Evolutionary conservation across 1,284 basidiomycete species (phyloP).

Genomic region (Cryptococcus deneoformans): DNA sequence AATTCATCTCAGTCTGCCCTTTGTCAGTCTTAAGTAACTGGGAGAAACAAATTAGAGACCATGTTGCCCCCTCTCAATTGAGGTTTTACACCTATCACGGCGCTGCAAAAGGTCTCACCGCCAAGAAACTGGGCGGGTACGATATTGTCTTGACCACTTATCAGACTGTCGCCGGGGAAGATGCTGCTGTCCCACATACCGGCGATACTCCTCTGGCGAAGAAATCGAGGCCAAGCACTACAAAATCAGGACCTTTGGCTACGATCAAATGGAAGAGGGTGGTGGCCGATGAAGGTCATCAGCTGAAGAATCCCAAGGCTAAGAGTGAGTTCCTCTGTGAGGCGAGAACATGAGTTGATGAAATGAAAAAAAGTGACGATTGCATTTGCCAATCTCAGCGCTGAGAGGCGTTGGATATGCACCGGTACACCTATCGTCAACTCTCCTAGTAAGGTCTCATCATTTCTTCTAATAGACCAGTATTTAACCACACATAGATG

Average conservation of each 20-base stretch:
- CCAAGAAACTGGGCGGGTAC: constrained; percentile 61
- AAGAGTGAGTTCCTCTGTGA: constrained; percentile 55
- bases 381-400: constrained; percentile 64
- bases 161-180: constrained; percentile 55
- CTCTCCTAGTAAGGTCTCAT: constrained; percentile 54
- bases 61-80: constrained; percentile 61
- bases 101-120: constrained; percentile 58
- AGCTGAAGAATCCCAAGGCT: constrained; percentile 76
- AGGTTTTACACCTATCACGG: constrained; percentile 64
- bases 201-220: constrained; percentile 4
- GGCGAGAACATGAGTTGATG: not conserved
- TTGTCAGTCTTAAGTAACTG: constrained; percentile 86
- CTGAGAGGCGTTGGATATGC: constrained; percentile 68
- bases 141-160: constrained; percentile 91
- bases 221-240: constrained; percentile 30
- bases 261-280: constrained; percentile 78
- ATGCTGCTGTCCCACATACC: constrained; percentile 2
- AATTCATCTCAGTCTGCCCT: constrained; percentile 54
- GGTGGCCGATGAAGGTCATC: constrained; percentile 85
- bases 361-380: constrained; percentile 55
- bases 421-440: constrained; percentile 86
- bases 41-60: constrained; percentile 82
- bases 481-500: constrained; percentile 52
- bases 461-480: not conserved
- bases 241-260: constrained; percentile 56